Base-by-base conservation (phyloP, 176 grass and related monocot species). In the Oryza australiensis region DNA sequence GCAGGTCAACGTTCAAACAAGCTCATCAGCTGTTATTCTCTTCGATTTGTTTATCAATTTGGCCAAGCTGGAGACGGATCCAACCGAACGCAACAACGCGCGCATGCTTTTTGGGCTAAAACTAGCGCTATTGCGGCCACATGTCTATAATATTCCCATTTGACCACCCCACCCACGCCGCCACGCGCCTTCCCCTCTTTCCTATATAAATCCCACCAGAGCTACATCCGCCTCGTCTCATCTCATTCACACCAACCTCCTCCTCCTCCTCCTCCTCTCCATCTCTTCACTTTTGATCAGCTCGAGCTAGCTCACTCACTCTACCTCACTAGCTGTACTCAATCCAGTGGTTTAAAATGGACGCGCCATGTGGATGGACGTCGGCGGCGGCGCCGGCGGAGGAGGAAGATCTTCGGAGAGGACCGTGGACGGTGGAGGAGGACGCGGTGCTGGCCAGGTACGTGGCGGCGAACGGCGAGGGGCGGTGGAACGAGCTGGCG, bases 371-470 rank as follows among this genome's bases (percentile, higher is more conserved):
- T 16, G 74, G 63, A 8, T 38, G 53, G 70, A 2, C 62, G 9
- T 1, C 62, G 16, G 28, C 38, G 15, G 10, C 24, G 12, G 1
- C 26, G 3, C 9, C 8, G 38, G 38, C 40, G 70, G 70, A 32
- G 16, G 72, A 29, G 27, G 33, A 0, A 13, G 74, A 83, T 16
- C 68, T 93, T 34, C 59, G 86, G 68, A 67, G 88, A 49, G 94
- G 91, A 8, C 84, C 94, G 33, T 97, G 94, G 94, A 91, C 94
- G 9, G 84, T n/a, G 15, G 94, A 97, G 4, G 94, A 97, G 82
- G 94, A 97, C 80, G 62, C 85, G 29, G 9, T 93, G 0, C 86
- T 97, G 9, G 66, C 84, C 43, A 82, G 81, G 32, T 78, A 91
- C 73, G 79, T 97, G 62, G 35, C 64, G 0, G 81, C 69, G 33